A percentile compares a stretch with the other conserved stretches of the same genome.
phyloP scores from a whole-genome alignment of 495 filamentous ascomycete genomes.

The Aspergillus hancockii region DNA sequence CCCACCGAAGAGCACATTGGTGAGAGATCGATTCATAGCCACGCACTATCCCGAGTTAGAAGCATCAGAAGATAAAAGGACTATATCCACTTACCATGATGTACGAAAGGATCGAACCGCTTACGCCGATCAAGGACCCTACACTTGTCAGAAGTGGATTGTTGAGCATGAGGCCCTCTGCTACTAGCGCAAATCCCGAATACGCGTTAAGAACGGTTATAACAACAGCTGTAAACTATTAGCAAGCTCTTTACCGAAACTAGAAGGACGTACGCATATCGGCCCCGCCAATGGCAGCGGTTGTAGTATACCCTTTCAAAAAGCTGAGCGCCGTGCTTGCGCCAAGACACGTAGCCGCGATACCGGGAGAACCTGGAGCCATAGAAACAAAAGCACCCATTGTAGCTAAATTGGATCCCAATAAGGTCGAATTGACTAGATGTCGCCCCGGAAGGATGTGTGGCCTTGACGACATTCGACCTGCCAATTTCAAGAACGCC shows the following conservation, averaged over 20 bases:
- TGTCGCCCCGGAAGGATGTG: conserved; percentile 69
- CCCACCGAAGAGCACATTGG: conserved; percentile 80
- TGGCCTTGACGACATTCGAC: conserved; percentile 72
- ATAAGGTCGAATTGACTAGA: conserved; percentile 65
- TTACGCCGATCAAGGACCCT: conserved; percentile 78
- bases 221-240: conserved; percentile 56
- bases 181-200: conserved; percentile 79
- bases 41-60: conserved; percentile 55
- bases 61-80: not conserved
- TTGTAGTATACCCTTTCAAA: conserved; percentile 79
- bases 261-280: conserved; percentile 61
- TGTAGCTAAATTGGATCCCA: conserved; percentile 71
- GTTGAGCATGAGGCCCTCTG: conserved; percentile 85
- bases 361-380: conserved; percentile 69
- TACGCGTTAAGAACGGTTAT: conserved; percentile 86
- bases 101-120: conserved; percentile 79
- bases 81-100: conserved; percentile 51
- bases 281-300: conserved; percentile 79
- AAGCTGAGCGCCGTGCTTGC: conserved; percentile 76
- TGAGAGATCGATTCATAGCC: conserved; percentile 79
- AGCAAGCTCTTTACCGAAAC: not conserved
- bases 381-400: conserved; percentile 78
- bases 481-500: conserved; percentile 77
- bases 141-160: conserved; percentile 77
- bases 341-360: conserved; percentile 70